Evolutionary conservation across 768 basidiomycete species (phyloP).

Genomic region (Sporobolomyces roseus): DNA sequence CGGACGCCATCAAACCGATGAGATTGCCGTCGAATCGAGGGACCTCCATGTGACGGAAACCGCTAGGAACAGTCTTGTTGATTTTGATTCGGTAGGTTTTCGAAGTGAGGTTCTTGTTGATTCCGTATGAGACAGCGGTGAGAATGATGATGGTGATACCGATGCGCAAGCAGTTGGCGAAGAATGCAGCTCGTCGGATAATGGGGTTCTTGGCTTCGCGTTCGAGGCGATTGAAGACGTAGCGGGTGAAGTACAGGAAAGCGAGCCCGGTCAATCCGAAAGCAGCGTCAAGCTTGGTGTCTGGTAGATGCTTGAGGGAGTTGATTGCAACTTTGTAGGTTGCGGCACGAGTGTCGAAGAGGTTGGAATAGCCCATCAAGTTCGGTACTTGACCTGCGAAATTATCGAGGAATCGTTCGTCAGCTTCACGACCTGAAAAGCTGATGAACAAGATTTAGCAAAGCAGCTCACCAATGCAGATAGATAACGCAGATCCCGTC

Average conservation of each 20-base stretch:
- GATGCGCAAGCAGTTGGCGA: constrained; percentile 53
- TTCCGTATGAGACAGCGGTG: constrained; percentile 73
- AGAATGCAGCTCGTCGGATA: constrained; percentile 72
- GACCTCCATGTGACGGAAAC: constrained; percentile 56
- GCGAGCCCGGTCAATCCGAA: constrained; percentile 58
- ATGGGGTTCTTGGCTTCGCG: constrained; percentile 52
- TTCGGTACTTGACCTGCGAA: constrained; percentile 72
- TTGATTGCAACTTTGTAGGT: constrained; percentile 80
- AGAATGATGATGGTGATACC: constrained; percentile 62
- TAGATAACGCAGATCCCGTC: constrained; percentile 99
- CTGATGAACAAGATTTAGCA: no score
- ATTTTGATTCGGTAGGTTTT: constrained; percentile 63
- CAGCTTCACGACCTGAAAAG: no score
- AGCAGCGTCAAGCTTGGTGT: constrained; percentile 74
- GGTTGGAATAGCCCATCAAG: constrained; percentile 60
- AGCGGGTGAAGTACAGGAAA: constrained; percentile 65
- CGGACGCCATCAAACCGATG: constrained; percentile 54
- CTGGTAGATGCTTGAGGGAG: constrained; percentile 66
- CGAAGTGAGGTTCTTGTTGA: constrained; percentile 66
- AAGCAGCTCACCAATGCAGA: constrained; percentile 4
- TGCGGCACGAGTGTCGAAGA: constrained; percentile 63
- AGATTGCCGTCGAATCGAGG: constrained; percentile 52
- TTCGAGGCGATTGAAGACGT: constrained; percentile 60
- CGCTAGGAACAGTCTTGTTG: constrained; percentile 74
- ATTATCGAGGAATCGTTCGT: background rate